Evolutionary conservation across 2,329 filamentous ascomycete genomes (phyloP).

Genomic region (Apiospora hydei): DNA sequence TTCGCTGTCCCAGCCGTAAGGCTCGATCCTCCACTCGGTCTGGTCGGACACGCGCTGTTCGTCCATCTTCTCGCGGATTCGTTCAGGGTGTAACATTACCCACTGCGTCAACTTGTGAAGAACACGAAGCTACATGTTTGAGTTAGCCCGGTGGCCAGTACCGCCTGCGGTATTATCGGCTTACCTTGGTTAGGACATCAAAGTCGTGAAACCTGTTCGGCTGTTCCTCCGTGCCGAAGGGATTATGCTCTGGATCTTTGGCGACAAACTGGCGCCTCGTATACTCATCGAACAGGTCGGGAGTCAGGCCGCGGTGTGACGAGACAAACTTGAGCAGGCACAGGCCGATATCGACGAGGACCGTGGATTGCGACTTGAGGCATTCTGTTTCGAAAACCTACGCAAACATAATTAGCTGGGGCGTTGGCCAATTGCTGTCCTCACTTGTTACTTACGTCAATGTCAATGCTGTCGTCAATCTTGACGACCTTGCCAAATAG

Average conservation of each 20-base stretch:
- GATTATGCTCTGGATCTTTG: constrained; percentile 82
- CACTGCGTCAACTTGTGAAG: constrained; percentile 90
- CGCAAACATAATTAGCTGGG: constrained; percentile 16
- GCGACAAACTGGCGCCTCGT: constrained; percentile 85
- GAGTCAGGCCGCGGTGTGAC: constrained; percentile 87
- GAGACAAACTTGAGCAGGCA: constrained; percentile 91
- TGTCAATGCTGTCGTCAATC: constrained; percentile 85
- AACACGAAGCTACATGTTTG: constrained; percentile 65
- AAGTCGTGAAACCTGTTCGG: constrained; percentile 81
- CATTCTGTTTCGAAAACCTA: constrained; percentile 91
- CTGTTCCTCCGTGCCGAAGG: constrained; percentile 80
- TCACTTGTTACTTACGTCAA: constrained; percentile 71
- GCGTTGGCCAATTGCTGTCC: neutral
- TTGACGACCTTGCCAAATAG: constrained; percentile 90
- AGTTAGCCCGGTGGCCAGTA: constrained; percentile 16
- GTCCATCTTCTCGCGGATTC: constrained; percentile 84
- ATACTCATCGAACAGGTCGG: constrained; percentile 92
- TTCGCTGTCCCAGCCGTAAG: constrained; percentile 86
- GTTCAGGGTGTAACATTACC: constrained; percentile 86
- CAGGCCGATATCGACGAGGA: constrained; percentile 82
- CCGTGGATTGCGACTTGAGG: constrained; percentile 77
- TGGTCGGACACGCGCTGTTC: constrained; percentile 84
- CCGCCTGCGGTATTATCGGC: constrained; percentile 24
- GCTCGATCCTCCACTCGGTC: constrained; percentile 81
- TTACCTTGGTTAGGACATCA: constrained; percentile 80